Conservation (phyloP, 805 yeast genomes). For the Helenozyma baotianmanensis region DNA sequence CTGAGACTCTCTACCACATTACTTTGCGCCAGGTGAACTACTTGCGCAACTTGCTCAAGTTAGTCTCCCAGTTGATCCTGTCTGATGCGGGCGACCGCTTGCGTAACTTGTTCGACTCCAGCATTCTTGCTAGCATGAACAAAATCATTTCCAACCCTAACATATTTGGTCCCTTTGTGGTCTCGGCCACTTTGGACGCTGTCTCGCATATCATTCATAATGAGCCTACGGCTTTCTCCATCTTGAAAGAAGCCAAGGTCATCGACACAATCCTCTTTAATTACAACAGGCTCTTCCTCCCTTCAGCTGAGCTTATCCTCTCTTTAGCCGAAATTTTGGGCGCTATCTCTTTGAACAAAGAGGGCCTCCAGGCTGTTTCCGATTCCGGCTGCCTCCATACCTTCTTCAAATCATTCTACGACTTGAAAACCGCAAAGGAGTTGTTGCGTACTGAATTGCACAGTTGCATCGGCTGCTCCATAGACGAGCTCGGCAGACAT, state of each 20-base stretch:
- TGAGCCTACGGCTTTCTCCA: constrained; percentile 84
- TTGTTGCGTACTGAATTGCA: constrained; percentile 47
- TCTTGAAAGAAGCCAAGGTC: constrained; percentile 72
- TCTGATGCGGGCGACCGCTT: constrained; percentile 81
- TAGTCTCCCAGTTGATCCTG: constrained; percentile 59
- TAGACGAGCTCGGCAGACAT: constrained; percentile 82
- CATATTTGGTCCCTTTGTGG: constrained; percentile 62
- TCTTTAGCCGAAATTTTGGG: constrained; percentile 65
- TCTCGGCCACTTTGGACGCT: constrained; percentile 58
- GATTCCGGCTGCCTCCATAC: constrained; percentile 30
- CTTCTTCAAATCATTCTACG: constrained; percentile 49
- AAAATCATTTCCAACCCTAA: constrained; percentile 51
- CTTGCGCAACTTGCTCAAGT: constrained; percentile 49
- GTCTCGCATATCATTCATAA: constrained; percentile 73
- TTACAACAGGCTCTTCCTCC: constrained; percentile 52
- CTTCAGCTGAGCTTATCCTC: constrained; percentile 52
- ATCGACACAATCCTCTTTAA: constrained; percentile 60
- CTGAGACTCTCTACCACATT: constrained; percentile 48
- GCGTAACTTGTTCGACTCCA: constrained; percentile 81
- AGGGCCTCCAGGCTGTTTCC: constrained; percentile 60
- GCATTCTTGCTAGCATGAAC: constrained; percentile 59
- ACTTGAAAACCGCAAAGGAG: constrained; percentile 47
- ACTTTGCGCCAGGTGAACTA: constrained; percentile 56
- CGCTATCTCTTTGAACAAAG: constrained; percentile 73
- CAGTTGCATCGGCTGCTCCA: constrained; percentile 55